Percentiles rank a stretch among this genome's conserved stretches.
phyloP scores from a whole-genome alignment of 2,329 filamentous ascomycete species.

The Penicillium sp. region DNA sequence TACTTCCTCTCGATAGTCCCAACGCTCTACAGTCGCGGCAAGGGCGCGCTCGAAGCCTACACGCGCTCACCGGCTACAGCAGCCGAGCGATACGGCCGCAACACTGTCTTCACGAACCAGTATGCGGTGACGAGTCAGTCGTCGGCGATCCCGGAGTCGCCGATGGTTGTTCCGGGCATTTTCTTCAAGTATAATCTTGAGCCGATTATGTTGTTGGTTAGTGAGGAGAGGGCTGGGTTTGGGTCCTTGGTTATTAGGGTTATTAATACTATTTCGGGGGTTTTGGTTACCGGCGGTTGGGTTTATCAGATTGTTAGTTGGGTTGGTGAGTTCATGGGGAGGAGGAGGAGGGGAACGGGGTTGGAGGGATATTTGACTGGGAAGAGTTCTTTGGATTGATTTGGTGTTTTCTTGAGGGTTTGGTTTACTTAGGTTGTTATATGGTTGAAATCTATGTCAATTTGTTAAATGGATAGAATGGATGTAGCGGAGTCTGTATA shows the following conservation, averaged over 20 bases:
- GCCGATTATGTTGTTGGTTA: slow-evolving; percentile 81
- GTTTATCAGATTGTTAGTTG: slow-evolving; percentile 80
- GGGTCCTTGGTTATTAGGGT: slow-evolving; percentile 73
- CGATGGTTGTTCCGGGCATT: slow-evolving; percentile 68
- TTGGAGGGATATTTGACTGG: slow-evolving; percentile 51
- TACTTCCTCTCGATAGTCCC: slow-evolving; percentile 96
- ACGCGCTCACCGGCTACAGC: slow-evolving; percentile 33
- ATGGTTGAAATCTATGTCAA: too few species aligned
- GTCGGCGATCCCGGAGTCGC: slow-evolving; percentile 57
- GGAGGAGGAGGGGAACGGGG: slow-evolving; percentile 40
- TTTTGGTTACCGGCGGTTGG: slow-evolving; percentile 92
- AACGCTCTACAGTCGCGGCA: slow-evolving; percentile 74
- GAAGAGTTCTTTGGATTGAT: slow-evolving; percentile 35
- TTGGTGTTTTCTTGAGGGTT: too few species aligned
- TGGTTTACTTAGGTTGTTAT: too few species aligned
- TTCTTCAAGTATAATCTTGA: slow-evolving; percentile 99
- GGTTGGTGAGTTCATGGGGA: slow-evolving; percentile 52
- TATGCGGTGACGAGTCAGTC: slow-evolving; percentile 94
- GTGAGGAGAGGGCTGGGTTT: slow-evolving; percentile 73
- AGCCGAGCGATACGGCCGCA: slow-evolving; percentile 32
- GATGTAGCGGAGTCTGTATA: too few species aligned
- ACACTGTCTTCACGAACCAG: slow-evolving; percentile 80
- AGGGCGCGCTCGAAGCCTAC: slow-evolving; percentile 42
- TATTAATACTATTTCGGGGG: slow-evolving; percentile 85
- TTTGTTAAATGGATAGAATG: too few species aligned